Base-by-base conservation (phyloP, 257 asterid species). In the Solanum etuberosum region DNA sequence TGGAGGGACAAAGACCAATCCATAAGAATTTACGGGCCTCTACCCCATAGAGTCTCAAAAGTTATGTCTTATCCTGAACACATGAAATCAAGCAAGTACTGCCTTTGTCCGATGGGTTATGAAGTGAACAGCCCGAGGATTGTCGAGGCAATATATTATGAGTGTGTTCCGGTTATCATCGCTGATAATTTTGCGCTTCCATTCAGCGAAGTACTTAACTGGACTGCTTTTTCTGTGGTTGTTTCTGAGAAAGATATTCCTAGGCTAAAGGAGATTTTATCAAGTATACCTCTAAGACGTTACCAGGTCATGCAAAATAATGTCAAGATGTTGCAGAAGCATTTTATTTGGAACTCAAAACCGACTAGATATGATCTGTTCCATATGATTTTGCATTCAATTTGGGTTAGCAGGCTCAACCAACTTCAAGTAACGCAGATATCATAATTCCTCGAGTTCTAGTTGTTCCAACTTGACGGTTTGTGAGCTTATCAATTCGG, bases 111-210 rank as follows among this genome's bases (percentile, higher is more conserved):
- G 0, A 95, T 93, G 98, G 99, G 99, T 1, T 96, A 89, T 32
- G 98, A 96, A 90, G 99, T 95, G 77, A 96, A 95, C 89, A 95
- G 98, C 90, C 98, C 99, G 2, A 94, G 98, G 88, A 95, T 96
- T 5, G 98, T 95, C 7, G 99, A 96, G 91, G 93, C 98, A 8
- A 93, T 96, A 86, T 96, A 94, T 78, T 93, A 94, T 2, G 99
- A 95, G 67, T 95, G 99, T 76, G 98, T 95, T 68, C 99, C 98
- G 0, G 98, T 96, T 27, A 93, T 96, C 85, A 94, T 95, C 54
- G 98, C 98, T 14, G 95, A 95, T 86, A 89, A 94, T 85, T 92
- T 96, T 68, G 94, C 61, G 8, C 99, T 92, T 70, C 98, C 98
- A 1, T 91, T 96, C 20, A 89, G 88, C 23, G 98, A 94, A 0